Conservation (phyloP, 1,284 basidiomycete species). For the Austroboletus olivaceoglutinosus region DNA sequence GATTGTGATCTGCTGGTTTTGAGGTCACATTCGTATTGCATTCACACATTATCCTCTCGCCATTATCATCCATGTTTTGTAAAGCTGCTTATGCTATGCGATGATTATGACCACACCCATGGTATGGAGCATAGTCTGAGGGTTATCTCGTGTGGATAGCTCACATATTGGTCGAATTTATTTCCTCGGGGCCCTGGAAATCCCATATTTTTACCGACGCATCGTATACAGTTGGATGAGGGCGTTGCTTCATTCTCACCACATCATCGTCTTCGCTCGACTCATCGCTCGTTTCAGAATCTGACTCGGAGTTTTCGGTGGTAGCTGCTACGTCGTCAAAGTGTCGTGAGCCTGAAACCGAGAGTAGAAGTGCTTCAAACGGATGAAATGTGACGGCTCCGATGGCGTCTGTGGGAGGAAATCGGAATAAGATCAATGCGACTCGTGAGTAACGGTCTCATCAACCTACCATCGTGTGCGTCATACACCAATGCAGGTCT, state of each 20-base stretch:
- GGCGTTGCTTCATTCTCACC: conserved; percentile 11
- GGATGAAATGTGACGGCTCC: conserved; percentile 67
- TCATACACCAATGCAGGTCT: conserved; percentile 12
- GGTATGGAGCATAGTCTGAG: not conserved
- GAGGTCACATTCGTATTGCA: conserved; percentile 17
- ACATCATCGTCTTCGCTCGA: not conserved
- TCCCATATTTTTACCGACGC: conserved; percentile 31
- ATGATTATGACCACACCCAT: conserved; percentile 19
- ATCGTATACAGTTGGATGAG: conserved; percentile 24
- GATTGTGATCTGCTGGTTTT: conserved; percentile 28
- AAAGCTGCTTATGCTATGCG: conserved; percentile 19
- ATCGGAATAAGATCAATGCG: not conserved
- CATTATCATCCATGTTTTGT: conserved; percentile 13
- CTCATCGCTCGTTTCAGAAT: conserved; percentile 12
- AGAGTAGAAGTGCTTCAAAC: conserved; percentile 47
- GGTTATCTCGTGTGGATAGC: not conserved
- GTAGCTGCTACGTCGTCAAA: conserved; percentile 35
- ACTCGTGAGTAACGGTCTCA: too few relatives aligned
- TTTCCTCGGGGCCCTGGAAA: conserved; percentile 6
- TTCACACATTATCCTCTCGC: conserved; percentile 4
- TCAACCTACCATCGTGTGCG: conserved; percentile 22
- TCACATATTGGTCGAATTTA: too few relatives aligned
- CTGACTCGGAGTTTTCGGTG: conserved; percentile 9
- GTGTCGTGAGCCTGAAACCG: conserved; percentile 67
- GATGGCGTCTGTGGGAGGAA: conserved; percentile 49